Evolutionary conservation across 331 rosid genomes (phyloP).

Genomic region (Stylosanthes scabra): DNA sequence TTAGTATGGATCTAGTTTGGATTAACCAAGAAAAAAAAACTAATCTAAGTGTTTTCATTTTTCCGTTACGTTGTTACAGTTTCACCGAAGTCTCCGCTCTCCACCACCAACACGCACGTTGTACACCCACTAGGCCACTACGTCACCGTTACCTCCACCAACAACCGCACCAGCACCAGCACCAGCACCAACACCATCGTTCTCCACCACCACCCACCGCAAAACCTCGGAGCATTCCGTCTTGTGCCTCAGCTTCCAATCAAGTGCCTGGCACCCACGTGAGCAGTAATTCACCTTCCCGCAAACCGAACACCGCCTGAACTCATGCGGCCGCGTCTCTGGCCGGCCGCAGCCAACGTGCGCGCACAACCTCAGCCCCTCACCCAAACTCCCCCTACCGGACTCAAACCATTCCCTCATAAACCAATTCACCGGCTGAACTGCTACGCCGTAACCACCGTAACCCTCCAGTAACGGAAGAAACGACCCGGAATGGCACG

Average conservation of each 20-base stretch:
- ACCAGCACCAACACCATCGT: slow-evolving; percentile 32
- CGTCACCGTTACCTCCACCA: slow-evolving; percentile 21
- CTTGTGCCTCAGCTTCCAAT: slow-evolving; percentile 87
- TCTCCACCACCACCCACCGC: slow-evolving; percentile 45
- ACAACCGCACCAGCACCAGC: neutral
- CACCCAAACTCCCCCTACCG: slow-evolving; percentile 30
- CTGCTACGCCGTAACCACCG: slow-evolving; percentile 47
- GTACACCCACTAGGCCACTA: neutral
- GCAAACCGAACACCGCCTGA: slow-evolving; percentile 85
- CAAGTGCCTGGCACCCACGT: slow-evolving; percentile 87
- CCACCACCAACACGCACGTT: slow-evolving; percentile 9
- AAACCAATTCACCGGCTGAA: slow-evolving; percentile 67
- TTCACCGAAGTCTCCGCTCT: neutral
- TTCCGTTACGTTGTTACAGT: no score
- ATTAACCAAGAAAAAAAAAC: no score
- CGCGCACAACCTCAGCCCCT: slow-evolving; percentile 68
- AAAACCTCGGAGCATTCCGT: slow-evolving; percentile 60
- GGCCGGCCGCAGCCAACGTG: slow-evolving; percentile 82
- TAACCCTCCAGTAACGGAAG: slow-evolving; percentile 60
- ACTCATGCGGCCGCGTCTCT: slow-evolving; percentile 86
- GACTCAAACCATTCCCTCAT: slow-evolving; percentile 77
- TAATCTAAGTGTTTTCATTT: no score
- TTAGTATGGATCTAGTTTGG: no score
- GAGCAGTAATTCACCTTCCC: slow-evolving; percentile 89
- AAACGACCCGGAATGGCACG: neutral